Percentiles rank a stretch among this genome's conserved stretches.
These are phyloP conservation scores for Entamoeba histolytica DNA, from an alignment of 208 protist genomes.

Conservation along the genomic window DNA sequence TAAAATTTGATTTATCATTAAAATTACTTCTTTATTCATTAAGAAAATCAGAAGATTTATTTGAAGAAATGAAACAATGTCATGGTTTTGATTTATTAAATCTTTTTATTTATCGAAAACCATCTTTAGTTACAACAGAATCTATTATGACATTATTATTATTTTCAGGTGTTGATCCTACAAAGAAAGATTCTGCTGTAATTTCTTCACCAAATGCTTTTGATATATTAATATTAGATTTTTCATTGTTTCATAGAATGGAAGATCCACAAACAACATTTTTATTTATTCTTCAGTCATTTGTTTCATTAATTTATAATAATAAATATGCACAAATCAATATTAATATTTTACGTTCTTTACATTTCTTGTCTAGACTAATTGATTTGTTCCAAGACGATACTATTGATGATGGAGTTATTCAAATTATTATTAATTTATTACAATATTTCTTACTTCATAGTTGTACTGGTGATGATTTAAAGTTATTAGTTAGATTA, in stretches of 20 bases:
- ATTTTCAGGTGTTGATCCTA: not conserved
- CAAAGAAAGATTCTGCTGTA: not conserved
- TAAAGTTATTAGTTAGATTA: not conserved
- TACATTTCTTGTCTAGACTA: not conserved
- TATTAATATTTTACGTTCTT: not conserved
- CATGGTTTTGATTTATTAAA: not conserved
- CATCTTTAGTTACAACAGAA: not conserved
- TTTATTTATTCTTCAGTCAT: not conserved
- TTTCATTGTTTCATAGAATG: not conserved
- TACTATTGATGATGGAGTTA: not conserved
- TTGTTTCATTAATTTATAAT: not conserved
- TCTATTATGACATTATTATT: not conserved
- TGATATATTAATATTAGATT: not conserved
- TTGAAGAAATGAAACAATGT: not conserved
- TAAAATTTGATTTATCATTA: not conserved
- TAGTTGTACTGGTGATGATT: not conserved
- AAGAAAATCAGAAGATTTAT: not conserved
- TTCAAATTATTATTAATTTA: not conserved
- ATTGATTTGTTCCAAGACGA: not conserved
- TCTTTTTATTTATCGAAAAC: not conserved
- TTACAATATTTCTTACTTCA: not conserved
- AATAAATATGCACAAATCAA: not conserved
- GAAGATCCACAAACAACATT: not conserved
- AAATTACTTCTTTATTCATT: not conserved
- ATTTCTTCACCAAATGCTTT: not conserved